Conservation (phyloP, 768 basidiomycete genomes). For the Tylopilus subfusipes region DNA sequence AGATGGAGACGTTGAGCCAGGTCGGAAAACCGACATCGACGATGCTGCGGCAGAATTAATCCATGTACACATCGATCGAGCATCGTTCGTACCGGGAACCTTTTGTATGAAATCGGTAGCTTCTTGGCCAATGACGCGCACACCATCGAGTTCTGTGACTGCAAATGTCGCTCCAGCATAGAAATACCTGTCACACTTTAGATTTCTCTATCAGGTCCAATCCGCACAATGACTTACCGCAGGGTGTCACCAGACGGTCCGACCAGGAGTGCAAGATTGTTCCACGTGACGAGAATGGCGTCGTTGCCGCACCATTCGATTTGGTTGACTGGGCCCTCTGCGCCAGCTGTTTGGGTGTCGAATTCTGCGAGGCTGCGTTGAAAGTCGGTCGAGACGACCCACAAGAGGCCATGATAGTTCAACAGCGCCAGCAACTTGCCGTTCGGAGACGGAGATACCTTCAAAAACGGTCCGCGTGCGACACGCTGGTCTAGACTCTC, state of each 20-base stretch:
- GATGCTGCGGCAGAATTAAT: conserved; percentile 49
- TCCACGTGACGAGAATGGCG: conserved; percentile 86
- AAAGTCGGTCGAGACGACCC: conserved; percentile 96
- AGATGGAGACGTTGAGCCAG: conserved; percentile 88
- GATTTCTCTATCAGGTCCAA: conserved; percentile 3
- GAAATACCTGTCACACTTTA: conserved; percentile 55
- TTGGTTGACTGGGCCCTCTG: conserved; percentile 58
- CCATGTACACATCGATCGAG: background rate
- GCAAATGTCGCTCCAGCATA: conserved; percentile 75
- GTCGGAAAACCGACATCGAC: conserved; percentile 79
- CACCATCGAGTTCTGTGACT: conserved; percentile 85
- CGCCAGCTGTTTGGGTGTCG: conserved; percentile 58
- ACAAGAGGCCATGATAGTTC: conserved; percentile 67
- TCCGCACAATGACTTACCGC: conserved; percentile 48
- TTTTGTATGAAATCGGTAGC: conserved; percentile 89
- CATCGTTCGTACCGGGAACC: conserved; percentile 66
- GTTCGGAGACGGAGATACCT: conserved; percentile 87
- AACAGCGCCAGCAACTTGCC: conserved; percentile 88
- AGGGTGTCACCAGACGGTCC: conserved; percentile 88
- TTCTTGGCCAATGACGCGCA: conserved; percentile 77
- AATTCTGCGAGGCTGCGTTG: conserved; percentile 86
- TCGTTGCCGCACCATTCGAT: conserved; percentile 98
- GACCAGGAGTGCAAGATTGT: conserved; percentile 72
- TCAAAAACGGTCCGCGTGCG: conserved; percentile 83
- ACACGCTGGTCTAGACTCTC: conserved; percentile 87